These are phyloP conservation scores for Coprinopsis strossmayeri DNA, from an alignment of 768 basidiomycete genomes.

Conservation along the genomic window DNA sequence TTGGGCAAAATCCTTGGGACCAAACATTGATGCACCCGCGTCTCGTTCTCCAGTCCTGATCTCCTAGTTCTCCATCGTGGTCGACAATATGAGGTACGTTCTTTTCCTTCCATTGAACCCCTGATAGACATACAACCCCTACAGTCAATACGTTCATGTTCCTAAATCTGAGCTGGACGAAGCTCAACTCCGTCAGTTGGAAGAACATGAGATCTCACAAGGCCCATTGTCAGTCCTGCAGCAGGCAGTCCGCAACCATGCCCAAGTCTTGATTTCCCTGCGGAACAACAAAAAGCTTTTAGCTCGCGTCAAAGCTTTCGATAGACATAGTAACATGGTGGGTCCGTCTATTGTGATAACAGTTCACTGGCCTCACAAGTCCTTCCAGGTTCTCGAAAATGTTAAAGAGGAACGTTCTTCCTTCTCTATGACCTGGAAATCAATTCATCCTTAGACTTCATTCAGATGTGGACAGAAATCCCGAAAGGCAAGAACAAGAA, in stretches of 20 bases:
- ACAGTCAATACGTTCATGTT: slow-evolving; percentile 93
- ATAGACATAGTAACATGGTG: slow-evolving; percentile 98
- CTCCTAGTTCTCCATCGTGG: slow-evolving; percentile 3
- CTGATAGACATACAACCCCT: slow-evolving; percentile 10
- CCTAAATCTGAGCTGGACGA: slow-evolving; percentile 98
- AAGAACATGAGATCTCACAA: slow-evolving; percentile 98
- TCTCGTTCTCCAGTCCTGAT: neutral
- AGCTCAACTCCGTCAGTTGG: slow-evolving; percentile 89
- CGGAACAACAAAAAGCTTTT: slow-evolving; percentile 98
- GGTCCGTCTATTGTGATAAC: slow-evolving; percentile 19
- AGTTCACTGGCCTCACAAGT: slow-evolving; percentile 9
- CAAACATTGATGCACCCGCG: slow-evolving; percentile 19
- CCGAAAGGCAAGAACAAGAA: slow-evolving; percentile 99
- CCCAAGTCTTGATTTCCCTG: slow-evolving; percentile 94
- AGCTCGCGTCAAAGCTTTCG: slow-evolving; percentile 96
- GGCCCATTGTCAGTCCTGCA: slow-evolving; percentile 95
- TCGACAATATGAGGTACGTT: slow-evolving; percentile 30
- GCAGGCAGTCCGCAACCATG: slow-evolving; percentile 95
- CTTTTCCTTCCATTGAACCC: neutral
- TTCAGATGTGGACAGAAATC: slow-evolving; percentile 97
- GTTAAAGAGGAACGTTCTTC: slow-evolving; percentile 77
- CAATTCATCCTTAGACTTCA: neutral
- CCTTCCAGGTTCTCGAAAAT: slow-evolving; percentile 82
- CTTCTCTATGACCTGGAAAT: neutral
- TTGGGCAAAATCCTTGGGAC: slow-evolving; percentile 19